Base-by-base conservation (phyloP, 2,329 filamentous ascomycete genomes). In the Gremmenia infestans region DNA sequence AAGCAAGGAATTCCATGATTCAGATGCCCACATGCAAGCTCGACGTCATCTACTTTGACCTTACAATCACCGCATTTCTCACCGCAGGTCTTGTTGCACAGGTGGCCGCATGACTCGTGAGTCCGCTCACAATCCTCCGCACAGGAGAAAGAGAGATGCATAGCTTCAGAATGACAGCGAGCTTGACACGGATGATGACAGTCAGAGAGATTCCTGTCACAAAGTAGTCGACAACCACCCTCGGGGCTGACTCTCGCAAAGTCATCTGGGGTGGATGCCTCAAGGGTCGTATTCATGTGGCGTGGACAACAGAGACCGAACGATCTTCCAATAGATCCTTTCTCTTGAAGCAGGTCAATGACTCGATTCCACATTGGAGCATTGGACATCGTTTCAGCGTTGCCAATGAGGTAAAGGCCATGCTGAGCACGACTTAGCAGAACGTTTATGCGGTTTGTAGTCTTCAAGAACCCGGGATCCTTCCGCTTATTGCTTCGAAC, bases 391-490 rank as follows among this genome's bases (percentile, higher is more conserved):
- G 85, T 89, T 0, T 78, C 68, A 0, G 81, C 66, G 63, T 90
- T 86, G 1, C 87, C 86, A 23, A 91, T 82, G 17, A 91, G 72
- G 65, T 86, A 88, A 78, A 91, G 83, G 0, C 87, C 86, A 61
- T 90, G 81, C 60, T 83, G 74, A 0, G 87, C 86, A 5, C 87
- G 80, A 43, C 80, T 85, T 0, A 89, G 72, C 0, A 89, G 73
- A 0, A 89, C 85, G 55, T 89, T 88, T 70, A 90, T 84, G 0
- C 86, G 78, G 61, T 91, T 88, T 0, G 78, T 72, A 0, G 83
- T 85, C 25, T 73, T 78, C 1, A 92, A 72, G 57, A 91, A 92
- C 0, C 88, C 88, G 17, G 79, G 78, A 5, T 77, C 80, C 8
- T 71, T 72, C 7, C 78, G 63, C 0, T 68, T 58, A 61, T 92